These are phyloP conservation scores for Pleurotus djamor DNA, from an alignment of 768 basidiomycete genomes.

Conservation along the genomic window DNA sequence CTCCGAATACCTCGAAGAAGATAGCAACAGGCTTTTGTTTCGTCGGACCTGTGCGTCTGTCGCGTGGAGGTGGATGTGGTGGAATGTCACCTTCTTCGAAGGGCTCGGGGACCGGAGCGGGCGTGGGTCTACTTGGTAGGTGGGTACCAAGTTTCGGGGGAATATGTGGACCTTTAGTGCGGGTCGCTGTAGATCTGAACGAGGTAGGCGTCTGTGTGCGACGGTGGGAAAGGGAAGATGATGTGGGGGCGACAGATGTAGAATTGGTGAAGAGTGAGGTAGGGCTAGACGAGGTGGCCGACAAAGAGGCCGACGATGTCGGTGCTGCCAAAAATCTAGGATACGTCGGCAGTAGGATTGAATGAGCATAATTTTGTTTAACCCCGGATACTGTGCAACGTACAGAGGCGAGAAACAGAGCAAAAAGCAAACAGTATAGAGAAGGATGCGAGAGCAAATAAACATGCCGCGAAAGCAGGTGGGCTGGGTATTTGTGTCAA, in stretches of 20 bases:
- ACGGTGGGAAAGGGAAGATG: slow-evolving; percentile 5
- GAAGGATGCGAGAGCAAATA: neutral
- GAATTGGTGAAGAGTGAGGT: slow-evolving; percentile 5
- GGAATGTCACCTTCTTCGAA: neutral
- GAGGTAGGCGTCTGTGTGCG: neutral
- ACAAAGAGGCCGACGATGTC: slow-evolving; percentile 5
- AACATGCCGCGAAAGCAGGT: neutral
- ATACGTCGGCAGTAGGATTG: neutral
- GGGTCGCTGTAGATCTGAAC: neutral
- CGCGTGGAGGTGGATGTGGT: slow-evolving; percentile 1
- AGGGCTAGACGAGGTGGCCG: neutral
- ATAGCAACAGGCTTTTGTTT: slow-evolving; percentile 34
- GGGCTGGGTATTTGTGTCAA: neutral
- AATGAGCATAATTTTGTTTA: neutral
- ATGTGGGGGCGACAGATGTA: slow-evolving; percentile 7
- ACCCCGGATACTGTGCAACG: neutral
- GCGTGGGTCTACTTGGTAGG: slow-evolving; percentile 9
- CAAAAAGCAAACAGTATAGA: slow-evolving; percentile 7
- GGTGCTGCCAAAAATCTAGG: slow-evolving; percentile 12
- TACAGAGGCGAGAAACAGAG: slow-evolving; percentile 7
- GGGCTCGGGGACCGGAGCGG: slow-evolving; percentile 9
- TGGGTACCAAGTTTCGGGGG: slow-evolving; percentile 6
- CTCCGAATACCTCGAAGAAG: slow-evolving; percentile 45
- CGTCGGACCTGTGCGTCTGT: slow-evolving; percentile 5
- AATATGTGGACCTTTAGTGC: neutral